Evolutionary conservation across 2,329 filamentous ascomycete species (phyloP).

Genomic region (Aureobasidium lini): DNA sequence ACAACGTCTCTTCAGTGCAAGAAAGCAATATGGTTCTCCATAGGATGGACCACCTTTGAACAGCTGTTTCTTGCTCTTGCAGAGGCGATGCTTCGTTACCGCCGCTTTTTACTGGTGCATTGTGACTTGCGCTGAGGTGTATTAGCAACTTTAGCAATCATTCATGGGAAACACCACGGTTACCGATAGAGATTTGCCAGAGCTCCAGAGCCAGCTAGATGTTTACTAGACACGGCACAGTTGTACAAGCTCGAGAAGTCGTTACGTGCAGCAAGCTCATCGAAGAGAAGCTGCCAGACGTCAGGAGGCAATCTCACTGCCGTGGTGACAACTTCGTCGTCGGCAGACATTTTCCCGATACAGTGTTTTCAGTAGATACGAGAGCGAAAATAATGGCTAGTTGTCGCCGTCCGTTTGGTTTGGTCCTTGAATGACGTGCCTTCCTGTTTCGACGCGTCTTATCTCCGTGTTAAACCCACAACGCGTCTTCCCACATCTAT

Average conservation of each 20-base stretch:
- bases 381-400: no score
- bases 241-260: constrained; percentile 56
- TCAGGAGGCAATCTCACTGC: constrained; percentile 44
- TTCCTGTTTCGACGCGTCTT: constrained; percentile 2
- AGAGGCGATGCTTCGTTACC: constrained; percentile 33
- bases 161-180: constrained; percentile 13
- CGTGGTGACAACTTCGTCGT: neutral
- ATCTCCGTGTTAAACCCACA: neutral
- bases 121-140: constrained; percentile 34
- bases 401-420: neutral
- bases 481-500: constrained; percentile 5
- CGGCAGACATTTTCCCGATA: neutral
- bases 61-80: constrained; percentile 39
- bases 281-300: constrained; percentile 53
- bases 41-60: constrained; percentile 53
- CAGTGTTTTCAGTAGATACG: neutral
- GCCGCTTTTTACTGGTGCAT: constrained; percentile 38
- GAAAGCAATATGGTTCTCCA: constrained; percentile 65
- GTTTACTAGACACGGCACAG: constrained; percentile 49
- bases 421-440: neutral
- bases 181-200: constrained; percentile 58
- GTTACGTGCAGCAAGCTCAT: constrained; percentile 47
- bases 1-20: constrained; percentile 50
- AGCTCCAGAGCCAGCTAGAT: constrained; percentile 49
- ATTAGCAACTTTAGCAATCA: neutral